Conservation (phyloP, 805 yeast species). For the Cyberlindnera maclurae region DNA sequence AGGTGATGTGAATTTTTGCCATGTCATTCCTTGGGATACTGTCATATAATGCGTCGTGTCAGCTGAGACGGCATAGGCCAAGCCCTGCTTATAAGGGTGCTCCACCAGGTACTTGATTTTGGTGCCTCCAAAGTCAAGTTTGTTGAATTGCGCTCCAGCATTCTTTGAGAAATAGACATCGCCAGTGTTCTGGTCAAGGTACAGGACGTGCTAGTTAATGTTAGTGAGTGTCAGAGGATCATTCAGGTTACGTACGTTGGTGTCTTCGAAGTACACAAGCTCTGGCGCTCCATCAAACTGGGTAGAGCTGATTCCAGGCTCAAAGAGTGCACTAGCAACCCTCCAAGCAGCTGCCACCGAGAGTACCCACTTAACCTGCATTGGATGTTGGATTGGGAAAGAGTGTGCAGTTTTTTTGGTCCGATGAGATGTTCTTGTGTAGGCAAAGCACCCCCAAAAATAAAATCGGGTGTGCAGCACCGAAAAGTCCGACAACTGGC, state of each 20-base stretch:
- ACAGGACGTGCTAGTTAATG: conserved; percentile 7
- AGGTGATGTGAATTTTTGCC: conserved; percentile 31
- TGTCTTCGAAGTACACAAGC: conserved; percentile 27
- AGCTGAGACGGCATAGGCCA: conserved; percentile 33
- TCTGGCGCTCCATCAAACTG: conserved; percentile 21
- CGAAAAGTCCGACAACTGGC: no score
- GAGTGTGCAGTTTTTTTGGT: conserved; percentile 3
- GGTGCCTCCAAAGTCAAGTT: conserved; percentile 33
- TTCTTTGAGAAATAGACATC: conserved; percentile 38
- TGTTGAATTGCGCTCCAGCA: conserved; percentile 37
- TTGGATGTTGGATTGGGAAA: no score
- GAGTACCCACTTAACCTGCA: no score
- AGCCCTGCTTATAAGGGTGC: conserved; percentile 32
- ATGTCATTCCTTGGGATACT: conserved; percentile 33
- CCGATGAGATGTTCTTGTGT: no score
- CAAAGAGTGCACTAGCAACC: conserved; percentile 15
- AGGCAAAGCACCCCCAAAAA: no score
- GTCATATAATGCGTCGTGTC: conserved; percentile 32
- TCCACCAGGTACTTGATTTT: conserved; percentile 23
- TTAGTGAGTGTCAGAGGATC: no score
- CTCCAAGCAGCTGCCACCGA: no score
- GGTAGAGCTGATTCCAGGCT: conserved; percentile 19
- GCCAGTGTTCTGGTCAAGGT: conserved; percentile 21
- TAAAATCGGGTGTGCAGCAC: no score
- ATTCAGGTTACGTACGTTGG: conserved; percentile 18